Evolutionary conservation across 2,329 filamentous ascomycete species (phyloP), one percentile per base, ranked within the genome.

Genomic region (Gaeumannomyces tritici): DNA sequence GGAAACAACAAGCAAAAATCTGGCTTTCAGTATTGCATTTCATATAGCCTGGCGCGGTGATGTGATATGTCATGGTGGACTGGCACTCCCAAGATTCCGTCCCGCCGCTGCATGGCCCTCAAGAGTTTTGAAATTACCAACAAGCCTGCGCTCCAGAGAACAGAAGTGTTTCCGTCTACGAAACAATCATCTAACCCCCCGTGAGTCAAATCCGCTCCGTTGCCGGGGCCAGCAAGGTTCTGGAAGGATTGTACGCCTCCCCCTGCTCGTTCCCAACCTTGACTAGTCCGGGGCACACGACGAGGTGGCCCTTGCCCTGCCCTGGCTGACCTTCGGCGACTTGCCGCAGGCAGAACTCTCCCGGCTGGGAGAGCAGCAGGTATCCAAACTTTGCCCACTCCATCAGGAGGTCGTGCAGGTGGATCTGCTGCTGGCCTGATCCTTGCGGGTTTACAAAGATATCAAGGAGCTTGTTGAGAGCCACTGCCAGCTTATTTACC

Each of bases 341-440:
- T 31, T 59, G 57, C 31, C 51, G 27, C n/a, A 64, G 27, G 15
- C 35, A 26, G 57, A 60, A 77, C 42, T 78, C 76, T 9, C 70
- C 69, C 0, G 76, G 76, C 60, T 80, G 77, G 5, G 77, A 79
- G 35, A 79, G 68, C 8, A 80, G 61, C 24, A 74, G 61, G 63
- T 78, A 76, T 13, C 77, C 78, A 29, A 79, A 69, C 60, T 71
- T 75, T 24, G 74, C 69, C 51, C 73, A 76, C 66, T 78, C 76
- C 4, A 72, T 64, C 24, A 78, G 73, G 15, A 79, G 70, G 15
- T 71, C 73, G 57, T 75, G 70, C 4, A 80, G 69, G 56, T 78
- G 74, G 15, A 67, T 70, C 61, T 70, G 68, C 65, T 78, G 76
- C 58, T 74, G 68, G 35, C 15, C 35, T 18, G 35, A 18, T 64